phyloP scores from a whole-genome alignment of 352 stramenopile genomes.

The Lagenidium sp. region DNA sequence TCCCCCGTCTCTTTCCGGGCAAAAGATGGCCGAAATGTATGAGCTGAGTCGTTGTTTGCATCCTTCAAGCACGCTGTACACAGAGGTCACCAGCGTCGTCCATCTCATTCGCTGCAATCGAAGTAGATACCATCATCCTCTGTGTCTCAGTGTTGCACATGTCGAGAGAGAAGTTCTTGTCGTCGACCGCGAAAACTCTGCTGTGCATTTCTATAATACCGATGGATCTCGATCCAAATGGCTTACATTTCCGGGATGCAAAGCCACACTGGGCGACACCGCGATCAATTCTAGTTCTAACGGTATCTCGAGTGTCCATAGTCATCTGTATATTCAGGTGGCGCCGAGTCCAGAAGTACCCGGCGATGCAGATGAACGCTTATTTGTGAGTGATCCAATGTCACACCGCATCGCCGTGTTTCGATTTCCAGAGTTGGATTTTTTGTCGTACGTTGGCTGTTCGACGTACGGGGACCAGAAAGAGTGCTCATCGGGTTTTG shows the following conservation, averaged over 20 bases:
- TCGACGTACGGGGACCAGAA: slow-evolving; percentile 45
- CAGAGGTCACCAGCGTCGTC: not conserved
- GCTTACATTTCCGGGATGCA: slow-evolving; percentile 20
- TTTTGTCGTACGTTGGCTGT: slow-evolving; percentile 38
- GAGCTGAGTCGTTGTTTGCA: not conserved
- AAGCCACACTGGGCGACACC: too few relatives aligned
- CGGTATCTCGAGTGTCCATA: slow-evolving; percentile 3
- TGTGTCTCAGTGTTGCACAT: slow-evolving; percentile 19
- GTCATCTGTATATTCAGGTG: not conserved
- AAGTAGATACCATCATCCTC: slow-evolving; percentile 42
- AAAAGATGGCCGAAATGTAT: slow-evolving; percentile 14
- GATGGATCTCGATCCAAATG: slow-evolving; percentile 12
- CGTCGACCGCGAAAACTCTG: slow-evolving; percentile 44
- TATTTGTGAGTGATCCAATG: slow-evolving; percentile 45
- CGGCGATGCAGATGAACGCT: slow-evolving; percentile 2
- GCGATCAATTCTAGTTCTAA: too few relatives aligned
- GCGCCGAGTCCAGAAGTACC: too few relatives aligned
- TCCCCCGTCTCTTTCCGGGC: slow-evolving; percentile 5
- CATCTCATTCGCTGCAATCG: too few relatives aligned
- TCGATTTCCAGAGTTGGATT: slow-evolving; percentile 16
- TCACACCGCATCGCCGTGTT: slow-evolving; percentile 42
- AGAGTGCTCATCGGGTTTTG: slow-evolving; percentile 33
- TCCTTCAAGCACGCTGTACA: not conserved
- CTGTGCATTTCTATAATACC: slow-evolving; percentile 42
- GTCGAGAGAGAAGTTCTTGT: slow-evolving; percentile 30